Conservation (phyloP, 192 early-diverging fungal genomes). For the Backusella parvicylindrica region DNA sequence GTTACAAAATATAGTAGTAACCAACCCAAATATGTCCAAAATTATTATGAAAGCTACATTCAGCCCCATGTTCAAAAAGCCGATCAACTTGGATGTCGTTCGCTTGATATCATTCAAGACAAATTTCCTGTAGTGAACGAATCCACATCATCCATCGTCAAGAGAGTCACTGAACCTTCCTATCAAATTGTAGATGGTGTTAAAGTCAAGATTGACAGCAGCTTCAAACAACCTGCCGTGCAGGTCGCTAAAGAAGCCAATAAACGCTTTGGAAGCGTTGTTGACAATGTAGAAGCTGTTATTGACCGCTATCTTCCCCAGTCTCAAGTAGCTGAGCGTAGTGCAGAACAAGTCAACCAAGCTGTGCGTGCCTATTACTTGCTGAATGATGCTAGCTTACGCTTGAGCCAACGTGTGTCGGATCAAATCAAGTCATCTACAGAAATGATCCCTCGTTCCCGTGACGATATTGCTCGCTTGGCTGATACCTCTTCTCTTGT, state of each 20-base stretch:
- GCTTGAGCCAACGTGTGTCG: constrained; percentile 29
- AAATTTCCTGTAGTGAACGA: constrained; percentile 60
- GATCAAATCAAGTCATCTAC: constrained; percentile 18
- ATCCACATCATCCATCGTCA: constrained; percentile 60
- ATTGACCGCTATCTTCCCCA: constrained; percentile 39
- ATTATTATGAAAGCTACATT: constrained; percentile 35
- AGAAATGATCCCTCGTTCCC: constrained; percentile 20
- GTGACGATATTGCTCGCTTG: constrained; percentile 13
- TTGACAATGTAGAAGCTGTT: constrained; percentile 50
- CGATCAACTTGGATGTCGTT: constrained; percentile 59
- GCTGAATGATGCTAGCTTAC: constrained; percentile 16
- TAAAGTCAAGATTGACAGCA: constrained; percentile 18
- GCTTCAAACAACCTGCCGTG: constrained; percentile 33
- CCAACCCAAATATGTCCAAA: constrained; percentile 25
- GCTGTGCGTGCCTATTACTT: constrained; percentile 32
- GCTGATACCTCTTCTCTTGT: constrained; percentile 23
- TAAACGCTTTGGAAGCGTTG: constrained; percentile 31
- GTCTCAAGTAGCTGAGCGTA: neutral
- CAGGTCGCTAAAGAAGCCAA: constrained; percentile 44
- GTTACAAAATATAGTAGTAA: constrained; percentile 20
- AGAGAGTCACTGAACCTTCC: constrained; percentile 47
- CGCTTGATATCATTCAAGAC: constrained; percentile 60
- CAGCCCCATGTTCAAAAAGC: constrained; percentile 56
- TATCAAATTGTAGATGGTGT: constrained; percentile 47
- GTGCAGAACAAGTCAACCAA: constrained; percentile 22